A percentile compares a stretch with the other conserved stretches of the same genome.
phyloP scores from a whole-genome alignment of 148 eudicot species.

The Beta vulgaris region DNA sequence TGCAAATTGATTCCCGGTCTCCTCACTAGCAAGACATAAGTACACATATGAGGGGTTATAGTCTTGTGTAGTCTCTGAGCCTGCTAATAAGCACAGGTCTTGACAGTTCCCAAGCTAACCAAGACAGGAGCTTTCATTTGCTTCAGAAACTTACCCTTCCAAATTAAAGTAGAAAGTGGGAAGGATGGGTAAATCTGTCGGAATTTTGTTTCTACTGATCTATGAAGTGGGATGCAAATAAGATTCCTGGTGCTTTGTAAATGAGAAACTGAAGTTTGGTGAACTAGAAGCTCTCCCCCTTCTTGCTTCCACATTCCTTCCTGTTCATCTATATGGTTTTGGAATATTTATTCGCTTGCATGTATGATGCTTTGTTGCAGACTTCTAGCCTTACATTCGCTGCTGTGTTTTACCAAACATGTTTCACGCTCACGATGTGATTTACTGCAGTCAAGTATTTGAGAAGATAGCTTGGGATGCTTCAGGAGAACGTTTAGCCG shows the following conservation, averaged over 20 bases:
- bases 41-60: too few relatives aligned
- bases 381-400: not conserved
- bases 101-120: too few relatives aligned
- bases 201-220: not conserved
- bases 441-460: slow-evolving; percentile 57
- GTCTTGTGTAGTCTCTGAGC: too few relatives aligned
- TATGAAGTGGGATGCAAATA: not conserved
- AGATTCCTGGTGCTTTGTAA: not conserved
- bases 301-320: too few relatives aligned
- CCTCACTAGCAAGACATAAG: too few relatives aligned
- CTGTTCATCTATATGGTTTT: too few relatives aligned
- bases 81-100: too few relatives aligned
- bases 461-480: slow-evolving; percentile 99
- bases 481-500: slow-evolving; percentile 91
- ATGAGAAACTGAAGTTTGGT: not conserved
- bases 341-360: too few relatives aligned
- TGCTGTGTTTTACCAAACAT: not conserved
- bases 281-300: slow-evolving; percentile 2
- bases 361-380: too few relatives aligned
- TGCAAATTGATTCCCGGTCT: too few relatives aligned
- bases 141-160: too few relatives aligned
- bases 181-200: not conserved
- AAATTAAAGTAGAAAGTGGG: not conserved
- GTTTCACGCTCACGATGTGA: slow-evolving; percentile 9
- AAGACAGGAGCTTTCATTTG: too few relatives aligned